Conservation (phyloP, 345 rosid genomes). For the Aquilaria sinensis region DNA sequence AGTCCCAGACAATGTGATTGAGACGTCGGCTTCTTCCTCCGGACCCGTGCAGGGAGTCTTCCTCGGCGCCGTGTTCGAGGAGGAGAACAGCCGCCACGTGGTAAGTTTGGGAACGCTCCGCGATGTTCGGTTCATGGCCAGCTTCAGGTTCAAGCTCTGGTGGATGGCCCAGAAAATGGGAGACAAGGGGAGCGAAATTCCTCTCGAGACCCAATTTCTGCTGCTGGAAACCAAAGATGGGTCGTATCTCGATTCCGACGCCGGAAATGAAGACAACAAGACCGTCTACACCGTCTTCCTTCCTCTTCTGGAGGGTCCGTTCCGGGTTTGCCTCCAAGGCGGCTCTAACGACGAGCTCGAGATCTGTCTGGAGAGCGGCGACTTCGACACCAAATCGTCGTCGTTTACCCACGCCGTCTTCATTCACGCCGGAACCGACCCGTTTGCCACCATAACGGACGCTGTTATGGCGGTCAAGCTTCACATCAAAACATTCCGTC, state of each 20-base stretch:
- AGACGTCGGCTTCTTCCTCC: slow-evolving; percentile 53
- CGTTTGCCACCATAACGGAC: slow-evolving; percentile 63
- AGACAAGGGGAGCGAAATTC: slow-evolving; percentile 61
- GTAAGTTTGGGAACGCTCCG: slow-evolving; percentile 56
- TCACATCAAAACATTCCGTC: slow-evolving; percentile 77
- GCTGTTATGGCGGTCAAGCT: slow-evolving; percentile 60
- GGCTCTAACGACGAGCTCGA: slow-evolving; percentile 62
- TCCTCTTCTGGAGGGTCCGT: slow-evolving; percentile 77
- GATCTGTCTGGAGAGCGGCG: slow-evolving; percentile 94
- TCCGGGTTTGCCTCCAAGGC: slow-evolving; percentile 78
- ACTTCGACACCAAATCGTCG: slow-evolving; percentile 48
- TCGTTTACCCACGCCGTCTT: slow-evolving; percentile 64
- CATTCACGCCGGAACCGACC: slow-evolving; percentile 76
- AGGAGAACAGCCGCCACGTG: slow-evolving; percentile 58
- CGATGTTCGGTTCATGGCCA: slow-evolving; percentile 82
- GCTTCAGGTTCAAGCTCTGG: slow-evolving; percentile 92
- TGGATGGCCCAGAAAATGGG: slow-evolving; percentile 99
- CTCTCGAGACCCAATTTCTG: slow-evolving; percentile 82
- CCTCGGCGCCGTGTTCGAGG: slow-evolving; percentile 62
- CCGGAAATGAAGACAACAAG: slow-evolving; percentile 48
- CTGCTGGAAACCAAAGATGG: slow-evolving; percentile 67
- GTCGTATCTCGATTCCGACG: slow-evolving; percentile 48
- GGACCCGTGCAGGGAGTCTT: slow-evolving; percentile 78
- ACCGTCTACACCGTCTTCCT: slow-evolving; percentile 78
- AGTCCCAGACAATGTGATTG: slow-evolving; percentile 67